These are phyloP conservation scores for Nitzschia sp. DNA, from an alignment of 108 stramenopile genomes.

Conservation along the genomic window DNA sequence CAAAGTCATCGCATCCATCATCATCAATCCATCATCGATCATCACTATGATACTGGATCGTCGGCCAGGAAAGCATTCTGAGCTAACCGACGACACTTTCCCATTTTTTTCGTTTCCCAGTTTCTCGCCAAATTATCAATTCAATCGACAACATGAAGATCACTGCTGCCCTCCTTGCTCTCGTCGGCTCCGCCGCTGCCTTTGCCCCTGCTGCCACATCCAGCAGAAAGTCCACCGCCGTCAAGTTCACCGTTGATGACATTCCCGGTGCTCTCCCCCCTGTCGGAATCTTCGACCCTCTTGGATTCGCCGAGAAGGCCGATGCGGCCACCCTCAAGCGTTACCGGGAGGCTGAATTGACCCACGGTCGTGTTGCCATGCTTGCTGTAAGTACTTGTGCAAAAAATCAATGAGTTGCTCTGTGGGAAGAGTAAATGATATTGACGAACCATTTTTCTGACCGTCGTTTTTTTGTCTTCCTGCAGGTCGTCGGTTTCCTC, in stretches of 20 bases:
- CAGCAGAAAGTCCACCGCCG: slow-evolving; percentile 13
- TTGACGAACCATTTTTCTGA: background rate
- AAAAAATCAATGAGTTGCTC: background rate
- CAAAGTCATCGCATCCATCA: too few relatives aligned
- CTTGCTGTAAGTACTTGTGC: slow-evolving; percentile 35
- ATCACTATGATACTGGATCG: too few relatives aligned
- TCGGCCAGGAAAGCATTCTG: too few relatives aligned
- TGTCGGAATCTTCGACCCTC: slow-evolving; percentile 56
- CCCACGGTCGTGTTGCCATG: slow-evolving; percentile 82
- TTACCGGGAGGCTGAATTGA: slow-evolving; percentile 83
- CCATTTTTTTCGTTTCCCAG: too few relatives aligned
- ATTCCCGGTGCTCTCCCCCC: slow-evolving; percentile 59
- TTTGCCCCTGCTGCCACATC: slow-evolving; percentile 31
- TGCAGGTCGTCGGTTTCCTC: slow-evolving; percentile 54
- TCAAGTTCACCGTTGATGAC: slow-evolving; percentile 17
- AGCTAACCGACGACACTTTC: too few relatives aligned
- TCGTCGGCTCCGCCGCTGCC: slow-evolving; percentile 39
- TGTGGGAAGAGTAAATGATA: background rate
- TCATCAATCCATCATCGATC: too few relatives aligned
- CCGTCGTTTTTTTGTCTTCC: background rate
- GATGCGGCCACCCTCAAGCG: slow-evolving; percentile 64
- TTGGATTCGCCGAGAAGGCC: slow-evolving; percentile 57
- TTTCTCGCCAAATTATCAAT: too few relatives aligned
- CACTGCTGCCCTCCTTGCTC: slow-evolving; percentile 28
- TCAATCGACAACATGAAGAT: slow-evolving; percentile 47